Base-by-base conservation (phyloP, 768 basidiomycete genomes). In the Rhizopogon vinicolor region DNA sequence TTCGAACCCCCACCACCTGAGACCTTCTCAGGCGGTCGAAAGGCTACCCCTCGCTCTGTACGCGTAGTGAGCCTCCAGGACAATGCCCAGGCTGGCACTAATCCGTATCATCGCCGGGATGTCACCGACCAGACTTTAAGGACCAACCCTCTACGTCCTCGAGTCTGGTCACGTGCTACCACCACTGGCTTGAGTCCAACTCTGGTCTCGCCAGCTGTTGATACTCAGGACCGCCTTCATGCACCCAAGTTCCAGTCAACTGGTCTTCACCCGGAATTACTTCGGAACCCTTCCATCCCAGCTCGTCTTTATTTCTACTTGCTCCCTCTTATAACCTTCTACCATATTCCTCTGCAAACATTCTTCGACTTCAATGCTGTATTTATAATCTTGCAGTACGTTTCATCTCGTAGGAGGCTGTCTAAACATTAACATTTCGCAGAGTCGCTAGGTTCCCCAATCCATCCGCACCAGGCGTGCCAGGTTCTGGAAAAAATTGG, bases 291-390 rank as follows among this genome's bases (percentile, higher is more conserved):
- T 2, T 80, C 80, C 22, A 63, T 68, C 63, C 71, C 68, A 56
- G 79, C 79, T 60, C 81, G 74, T 60, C 63, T 87, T 44, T 84
- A 85, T 68, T 92, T 83, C 70, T 85, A 82, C 63, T 64, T 87
- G 35, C 84, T 82, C 66, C 88, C 87, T n/a, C 41, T 91, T 14
- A 68, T 91, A 59, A 78, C 83, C 6, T 83, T 92, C 67, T 83
- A 81, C 18, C 86, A 91, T 65, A 72, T 91, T 41, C 83, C 84
- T 25, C 67, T 90, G 8, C 91, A 93, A 68, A 84, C 87, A 1
- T 94, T 88, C 65, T 85, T 95, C 68, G 93, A 96, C 65, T 92
- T 93, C 69, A 93, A 94, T 68, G 84, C 86, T 62, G 84, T 87
- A 60, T 95, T 85, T 73, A 84, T 93, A 61, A 68, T 94, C 62